Evolutionary conservation across 2,329 filamentous ascomycete species (phyloP).

Genomic region (Talaromyces sp.): DNA sequence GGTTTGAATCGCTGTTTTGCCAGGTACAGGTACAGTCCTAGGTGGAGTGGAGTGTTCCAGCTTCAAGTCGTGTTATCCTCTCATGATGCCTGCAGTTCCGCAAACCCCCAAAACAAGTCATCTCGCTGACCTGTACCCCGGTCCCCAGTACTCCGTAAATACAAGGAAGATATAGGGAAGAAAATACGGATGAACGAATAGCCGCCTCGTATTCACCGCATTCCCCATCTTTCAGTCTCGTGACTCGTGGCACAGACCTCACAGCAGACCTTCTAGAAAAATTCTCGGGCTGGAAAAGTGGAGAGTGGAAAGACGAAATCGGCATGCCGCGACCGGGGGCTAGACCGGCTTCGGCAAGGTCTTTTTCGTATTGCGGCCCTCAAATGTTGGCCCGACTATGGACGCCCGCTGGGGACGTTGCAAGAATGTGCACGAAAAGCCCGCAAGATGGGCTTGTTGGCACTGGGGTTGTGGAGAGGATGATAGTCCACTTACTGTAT

Average conservation of each 20-base stretch:
- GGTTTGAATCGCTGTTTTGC: too few species aligned
- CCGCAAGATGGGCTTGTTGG: not conserved
- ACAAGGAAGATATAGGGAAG: not conserved
- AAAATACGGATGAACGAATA: not conserved
- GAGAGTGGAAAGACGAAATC: not conserved
- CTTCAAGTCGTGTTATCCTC: too few species aligned
- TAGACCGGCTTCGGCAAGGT: not conserved
- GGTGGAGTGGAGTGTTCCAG: too few species aligned
- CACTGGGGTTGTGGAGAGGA: not conserved
- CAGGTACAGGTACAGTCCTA: too few species aligned
- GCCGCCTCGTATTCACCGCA: not conserved
- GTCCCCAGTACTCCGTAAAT: too few species aligned
- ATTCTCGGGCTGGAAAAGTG: not conserved
- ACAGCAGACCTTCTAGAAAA: not conserved
- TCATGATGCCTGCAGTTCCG: too few species aligned
- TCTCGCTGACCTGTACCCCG: not conserved
- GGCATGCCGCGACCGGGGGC: slow-evolving; percentile 10
- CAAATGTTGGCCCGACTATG: not conserved
- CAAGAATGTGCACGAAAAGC: not conserved
- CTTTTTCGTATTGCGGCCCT: not conserved
- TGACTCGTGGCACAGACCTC: not conserved
- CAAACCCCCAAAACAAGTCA: not conserved
- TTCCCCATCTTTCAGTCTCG: not conserved
- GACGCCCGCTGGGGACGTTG: not conserved
- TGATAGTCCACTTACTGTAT: not conserved